Evolutionary conservation across 2,329 filamentous ascomycete genomes (phyloP).

Genomic region (Aspergillus sp.): DNA sequence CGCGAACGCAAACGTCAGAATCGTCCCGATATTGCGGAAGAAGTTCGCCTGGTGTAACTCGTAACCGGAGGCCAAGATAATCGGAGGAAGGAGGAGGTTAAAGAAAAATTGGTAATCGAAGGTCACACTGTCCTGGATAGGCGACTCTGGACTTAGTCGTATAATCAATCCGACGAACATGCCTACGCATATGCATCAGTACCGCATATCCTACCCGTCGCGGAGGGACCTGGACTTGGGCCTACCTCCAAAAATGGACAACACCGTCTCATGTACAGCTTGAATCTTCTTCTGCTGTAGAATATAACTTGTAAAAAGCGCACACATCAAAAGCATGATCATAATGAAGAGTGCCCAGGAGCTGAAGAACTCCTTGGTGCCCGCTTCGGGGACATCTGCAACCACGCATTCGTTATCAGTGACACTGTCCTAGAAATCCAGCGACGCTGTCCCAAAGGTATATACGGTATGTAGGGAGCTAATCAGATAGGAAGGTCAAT

Average conservation of each 20-base stretch:
- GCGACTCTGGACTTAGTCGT: slow-evolving; percentile 70
- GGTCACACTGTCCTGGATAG: slow-evolving; percentile 82
- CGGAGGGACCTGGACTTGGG: not conserved
- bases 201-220: not conserved
- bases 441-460: not conserved
- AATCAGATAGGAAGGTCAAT: slow-evolving; percentile 4
- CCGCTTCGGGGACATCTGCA: slow-evolving; percentile 64
- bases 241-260: slow-evolving; percentile 91
- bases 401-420: slow-evolving; percentile 15
- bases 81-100: slow-evolving; percentile 95
- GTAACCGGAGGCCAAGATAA: slow-evolving; percentile 94
- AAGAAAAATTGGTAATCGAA: slow-evolving; percentile 99
- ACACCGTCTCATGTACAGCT: slow-evolving; percentile 93
- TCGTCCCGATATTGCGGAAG: slow-evolving; percentile 95
- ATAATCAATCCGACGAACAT: slow-evolving; percentile 93
- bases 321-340: slow-evolving; percentile 85
- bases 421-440: not conserved
- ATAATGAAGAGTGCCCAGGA: slow-evolving; percentile 98
- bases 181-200: slow-evolving; percentile 46
- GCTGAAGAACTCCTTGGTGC: slow-evolving; percentile 87
- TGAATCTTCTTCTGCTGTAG: slow-evolving; percentile 96
- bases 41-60: slow-evolving; percentile 98
- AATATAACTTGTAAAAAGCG: slow-evolving; percentile 95
- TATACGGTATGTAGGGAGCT: not conserved
- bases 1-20: slow-evolving; percentile 93